Base-by-base conservation (phyloP, 352 stramenopile genomes). In the Thalassiosira delicatula region DNA sequence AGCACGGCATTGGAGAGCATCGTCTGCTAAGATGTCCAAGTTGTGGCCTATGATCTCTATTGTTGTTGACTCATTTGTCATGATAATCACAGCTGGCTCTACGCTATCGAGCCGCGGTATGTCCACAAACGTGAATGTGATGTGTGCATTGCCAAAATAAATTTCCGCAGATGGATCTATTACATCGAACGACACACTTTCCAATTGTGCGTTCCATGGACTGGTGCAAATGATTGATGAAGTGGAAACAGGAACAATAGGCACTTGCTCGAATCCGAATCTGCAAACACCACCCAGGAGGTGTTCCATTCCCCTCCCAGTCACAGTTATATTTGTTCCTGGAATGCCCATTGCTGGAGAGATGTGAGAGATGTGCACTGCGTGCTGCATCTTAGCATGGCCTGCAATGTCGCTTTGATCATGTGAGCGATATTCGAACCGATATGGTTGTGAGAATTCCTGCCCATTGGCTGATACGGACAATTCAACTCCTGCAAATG, bases 391-490 rank as follows among this genome's bases (percentile, higher is more conserved):
- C 21, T 40, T 51, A 42, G 14, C 23, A 63, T 51, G 49, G 56
- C 8, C 30, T 60, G 53, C 19, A 67, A 35, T 37, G 8, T 19
- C 23, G 1, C 21, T 70, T 25, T 19, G 30, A 11, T 42, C 17
- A 37, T 67, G 27, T 49, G 67, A 63, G n/a, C 51, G 49, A 68
- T 85, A 85, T 56, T 72, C 42, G 54, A 80, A 85, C 40, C 62
- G 37, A 40, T 77, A 61, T 29, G 33, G 53, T 51, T 65, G 70
- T 51, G 77, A 80, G 67, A 74, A 68, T 27, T 85, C 53, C 57
- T 80, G 63, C 14, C 65, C 70, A 40, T 84, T 74, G 23, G 42
- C 32, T 25, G 70, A 80, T 21, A 85, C 42, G 25, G 51, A 73
- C 56, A 85, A 77, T 27, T 77, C 56, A 56, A 85, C 77, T 35